Base-by-base conservation (phyloP, 331 rosid genomes). In the Malus hybrid region DNA sequence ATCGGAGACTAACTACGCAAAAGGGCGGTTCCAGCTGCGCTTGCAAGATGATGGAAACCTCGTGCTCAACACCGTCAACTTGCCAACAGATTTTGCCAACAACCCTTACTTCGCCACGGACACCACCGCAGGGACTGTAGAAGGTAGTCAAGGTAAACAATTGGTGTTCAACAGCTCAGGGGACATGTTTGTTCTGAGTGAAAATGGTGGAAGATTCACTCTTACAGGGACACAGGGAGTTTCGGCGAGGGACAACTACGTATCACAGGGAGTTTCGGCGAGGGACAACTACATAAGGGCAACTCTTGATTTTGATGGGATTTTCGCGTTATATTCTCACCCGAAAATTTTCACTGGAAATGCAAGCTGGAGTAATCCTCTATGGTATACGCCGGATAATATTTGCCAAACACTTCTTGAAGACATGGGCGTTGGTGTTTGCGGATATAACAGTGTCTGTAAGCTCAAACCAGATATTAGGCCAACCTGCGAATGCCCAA, bases 21-120 rank as follows among this genome's bases (percentile, higher is more conserved):
- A 1, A 11, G 92, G 90, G 60, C 80, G 78, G 78, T 90, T 83
- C 77, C 80, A 71, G 72, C 80, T 86, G 24, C 74, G 42, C 13
- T 11, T 88, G 32, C 71, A 20, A 48, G 8, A 75, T 1, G 83
- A 85, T 70, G 93, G 90, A 9, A 81, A 84, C 78, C 54, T 86
- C 55, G 89, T 73, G 59, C 22, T 88, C 8, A 60, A 54, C 68
- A 70, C 79, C 42, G 48, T 86, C 32, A 90, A 90, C 62, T 74
- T 86, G 31, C 89, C 88, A 12, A 71, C 67, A n/a, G 42, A 12
- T 3, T 10, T 0, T 48, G 57, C 33, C 18, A 42, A 73, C 48
- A 22, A 5, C 3, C 54, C 54, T 11, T 73, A 73, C 20, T 61
- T 22, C 7, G 19, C 6, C 8, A 73, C 6, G 3, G 10, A 2